These are phyloP conservation scores for Phytophthora agathidicida DNA, from an alignment of 352 stramenopile species.

Conservation along the genomic window DNA sequence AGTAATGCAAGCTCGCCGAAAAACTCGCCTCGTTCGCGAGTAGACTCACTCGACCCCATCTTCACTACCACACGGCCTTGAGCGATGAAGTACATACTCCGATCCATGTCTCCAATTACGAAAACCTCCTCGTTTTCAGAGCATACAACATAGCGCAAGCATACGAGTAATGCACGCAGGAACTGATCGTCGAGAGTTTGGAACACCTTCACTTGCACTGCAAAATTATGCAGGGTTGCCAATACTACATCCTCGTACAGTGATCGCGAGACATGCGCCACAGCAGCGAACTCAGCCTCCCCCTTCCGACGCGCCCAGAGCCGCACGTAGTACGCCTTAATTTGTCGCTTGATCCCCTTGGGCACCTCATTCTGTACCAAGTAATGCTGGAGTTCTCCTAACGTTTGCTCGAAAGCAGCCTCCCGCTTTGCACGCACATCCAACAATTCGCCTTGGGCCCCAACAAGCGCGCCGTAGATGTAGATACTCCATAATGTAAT, in stretches of 20 bases:
- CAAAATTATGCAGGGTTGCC: conserved; percentile 51
- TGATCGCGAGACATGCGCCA: conserved; percentile 49
- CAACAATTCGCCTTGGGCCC: conserved; percentile 58
- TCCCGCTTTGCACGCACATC: conserved; percentile 50
- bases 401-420: conserved; percentile 67
- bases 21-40: conserved; percentile 61
- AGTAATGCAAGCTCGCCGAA: conserved; percentile 68
- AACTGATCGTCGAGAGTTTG: conserved; percentile 66
- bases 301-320: conserved; percentile 62
- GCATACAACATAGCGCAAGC: conserved; percentile 67
- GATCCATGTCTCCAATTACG: conserved; percentile 75
- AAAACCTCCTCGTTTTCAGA: conserved; percentile 72
- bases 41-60: conserved; percentile 48
- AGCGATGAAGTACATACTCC: conserved; percentile 83
- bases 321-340: conserved; percentile 76
- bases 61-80: conserved; percentile 65
- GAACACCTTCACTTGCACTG: conserved; percentile 56
- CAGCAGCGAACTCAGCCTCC: conserved; percentile 58
- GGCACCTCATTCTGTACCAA: conserved; percentile 71
- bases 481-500: conserved; percentile 75
- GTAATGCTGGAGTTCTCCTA: conserved; percentile 75
- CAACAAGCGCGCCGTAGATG: conserved; percentile 71
- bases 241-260: conserved; percentile 71
- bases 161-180: conserved; percentile 56
- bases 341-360: conserved; percentile 66